Evolutionary conservation across 768 basidiomycete species (phyloP).

Genomic region (Podaxis sp.): DNA sequence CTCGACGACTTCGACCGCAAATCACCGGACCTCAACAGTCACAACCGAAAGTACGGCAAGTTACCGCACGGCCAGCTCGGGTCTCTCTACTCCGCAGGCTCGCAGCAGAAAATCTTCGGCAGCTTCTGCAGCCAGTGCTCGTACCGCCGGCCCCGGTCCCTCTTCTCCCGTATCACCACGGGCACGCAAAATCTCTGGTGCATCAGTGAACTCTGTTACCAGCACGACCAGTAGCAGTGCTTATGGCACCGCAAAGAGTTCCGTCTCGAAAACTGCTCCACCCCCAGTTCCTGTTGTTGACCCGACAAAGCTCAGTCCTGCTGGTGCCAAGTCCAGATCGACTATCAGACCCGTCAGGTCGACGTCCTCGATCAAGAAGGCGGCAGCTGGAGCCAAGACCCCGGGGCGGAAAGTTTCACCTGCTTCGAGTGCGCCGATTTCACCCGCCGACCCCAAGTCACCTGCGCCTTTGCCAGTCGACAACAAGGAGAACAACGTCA

Average conservation of each 20-base stretch:
- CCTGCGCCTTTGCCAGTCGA: slow-evolving; percentile 15
- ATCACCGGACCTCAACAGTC: slow-evolving; percentile 1
- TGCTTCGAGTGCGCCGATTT: slow-evolving; percentile 11
- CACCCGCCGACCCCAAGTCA: slow-evolving; percentile 4
- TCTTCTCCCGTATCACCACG: slow-evolving; percentile 22
- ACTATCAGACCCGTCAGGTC: slow-evolving; percentile 8
- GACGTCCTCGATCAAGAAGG: slow-evolving; percentile 11
- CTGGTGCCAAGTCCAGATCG: neutral
- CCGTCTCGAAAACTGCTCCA: slow-evolving; percentile 14
- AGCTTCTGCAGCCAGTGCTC: slow-evolving; percentile 27
- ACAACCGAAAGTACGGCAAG: slow-evolving; percentile 23
- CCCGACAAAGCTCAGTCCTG: slow-evolving; percentile 14
- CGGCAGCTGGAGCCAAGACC: neutral
- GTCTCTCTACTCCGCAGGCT: slow-evolving; percentile 21
- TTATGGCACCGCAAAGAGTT: slow-evolving; percentile 19
- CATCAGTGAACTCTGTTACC: slow-evolving; percentile 26
- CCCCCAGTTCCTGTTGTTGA: slow-evolving; percentile 18
- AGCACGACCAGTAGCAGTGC: slow-evolving; percentile 20
- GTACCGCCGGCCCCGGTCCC: slow-evolving; percentile 12
- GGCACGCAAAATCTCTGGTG: slow-evolving; percentile 25
- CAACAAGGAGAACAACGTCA: slow-evolving; percentile 22
- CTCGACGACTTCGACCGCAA: slow-evolving; percentile 9
- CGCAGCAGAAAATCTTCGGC: slow-evolving; percentile 33
- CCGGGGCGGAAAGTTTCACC: neutral
- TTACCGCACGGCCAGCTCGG: slow-evolving; percentile 47